Evolutionary conservation across 2,329 filamentous ascomycete species (phyloP).

Genomic region (Alternaria consortialis): DNA sequence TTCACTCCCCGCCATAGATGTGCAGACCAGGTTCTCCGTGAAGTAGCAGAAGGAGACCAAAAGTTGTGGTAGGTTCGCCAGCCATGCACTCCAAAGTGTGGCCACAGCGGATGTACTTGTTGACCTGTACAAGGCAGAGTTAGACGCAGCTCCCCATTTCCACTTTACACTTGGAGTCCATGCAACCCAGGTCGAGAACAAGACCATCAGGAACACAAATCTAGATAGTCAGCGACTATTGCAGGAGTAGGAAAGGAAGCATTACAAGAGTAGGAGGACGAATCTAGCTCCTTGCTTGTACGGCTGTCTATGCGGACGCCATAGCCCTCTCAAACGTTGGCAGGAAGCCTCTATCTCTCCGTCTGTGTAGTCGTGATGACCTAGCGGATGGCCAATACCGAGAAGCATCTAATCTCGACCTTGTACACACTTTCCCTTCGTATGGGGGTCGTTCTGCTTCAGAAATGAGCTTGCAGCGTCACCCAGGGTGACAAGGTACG

Average conservation of each 20-base stretch:
- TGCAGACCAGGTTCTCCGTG: conserved; percentile 57
- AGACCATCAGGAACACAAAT: background rate
- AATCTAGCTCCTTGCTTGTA: background rate
- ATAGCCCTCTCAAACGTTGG: background rate
- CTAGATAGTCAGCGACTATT: background rate
- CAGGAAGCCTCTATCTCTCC: background rate
- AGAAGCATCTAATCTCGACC: background rate
- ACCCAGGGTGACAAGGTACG: conserved; percentile 30
- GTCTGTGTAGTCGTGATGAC: background rate
- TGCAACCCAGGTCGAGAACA: background rate
- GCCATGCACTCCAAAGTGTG: conserved; percentile 34
- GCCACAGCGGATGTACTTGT: background rate
- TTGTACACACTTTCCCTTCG: conserved; percentile 9
- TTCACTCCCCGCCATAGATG: conserved; percentile 55
- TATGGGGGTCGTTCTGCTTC: conserved; percentile 16
- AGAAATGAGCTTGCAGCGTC: conserved; percentile 30
- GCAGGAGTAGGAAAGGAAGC: background rate
- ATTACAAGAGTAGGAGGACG: background rate
- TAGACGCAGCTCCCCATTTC: background rate
- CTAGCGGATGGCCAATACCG: background rate
- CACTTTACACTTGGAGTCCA: background rate
- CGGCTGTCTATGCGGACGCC: background rate
- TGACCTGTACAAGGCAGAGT: background rate
- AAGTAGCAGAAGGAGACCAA: conserved; percentile 59
- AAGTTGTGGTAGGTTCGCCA: conserved; percentile 60